These are phyloP conservation scores for Chaetomium strumarium DNA, from an alignment of 2,329 filamentous ascomycete species.

Conservation along the genomic window DNA sequence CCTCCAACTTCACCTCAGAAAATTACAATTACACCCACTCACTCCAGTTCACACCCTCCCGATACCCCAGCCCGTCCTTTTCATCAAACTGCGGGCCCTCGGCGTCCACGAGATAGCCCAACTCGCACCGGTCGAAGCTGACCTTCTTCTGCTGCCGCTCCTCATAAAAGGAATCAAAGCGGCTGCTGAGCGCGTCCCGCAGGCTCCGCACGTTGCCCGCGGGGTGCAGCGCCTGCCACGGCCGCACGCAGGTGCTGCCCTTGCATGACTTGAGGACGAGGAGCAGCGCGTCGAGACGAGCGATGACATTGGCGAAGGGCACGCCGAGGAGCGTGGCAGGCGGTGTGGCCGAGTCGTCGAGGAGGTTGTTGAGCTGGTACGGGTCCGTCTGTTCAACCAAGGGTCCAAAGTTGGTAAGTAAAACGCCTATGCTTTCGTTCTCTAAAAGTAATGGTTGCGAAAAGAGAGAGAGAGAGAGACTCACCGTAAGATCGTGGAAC, in stretches of 20 bases:
- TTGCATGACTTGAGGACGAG: constrained; percentile 58
- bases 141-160: constrained; percentile 42
- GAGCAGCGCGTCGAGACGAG: constrained; percentile 52
- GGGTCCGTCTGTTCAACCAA: constrained; percentile 44
- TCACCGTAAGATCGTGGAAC: constrained; percentile 55
- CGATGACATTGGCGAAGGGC: constrained; percentile 36
- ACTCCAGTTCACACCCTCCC: constrained; percentile 25
- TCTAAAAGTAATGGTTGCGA: neutral
- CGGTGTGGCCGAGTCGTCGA: constrained; percentile 13
- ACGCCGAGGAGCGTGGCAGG: constrained; percentile 29
- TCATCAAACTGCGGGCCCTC: constrained; percentile 47
- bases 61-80: constrained; percentile 26
- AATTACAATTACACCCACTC: constrained; percentile 27
- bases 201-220: constrained; percentile 45
- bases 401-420: no score
- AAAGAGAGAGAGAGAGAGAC: constrained; percentile 13
- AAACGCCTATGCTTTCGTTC: neutral
- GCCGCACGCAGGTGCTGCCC: constrained; percentile 45
- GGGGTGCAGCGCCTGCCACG: constrained; percentile 54
- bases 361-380: constrained; percentile 44
- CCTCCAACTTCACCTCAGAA: neutral
- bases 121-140: constrained; percentile 46
- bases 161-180: constrained; percentile 50
- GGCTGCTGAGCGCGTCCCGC: constrained; percentile 41
- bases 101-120: constrained; percentile 49